Conservation (phyloP, 2,329 filamentous ascomycete genomes). For the Cladophialophora exuberans region DNA sequence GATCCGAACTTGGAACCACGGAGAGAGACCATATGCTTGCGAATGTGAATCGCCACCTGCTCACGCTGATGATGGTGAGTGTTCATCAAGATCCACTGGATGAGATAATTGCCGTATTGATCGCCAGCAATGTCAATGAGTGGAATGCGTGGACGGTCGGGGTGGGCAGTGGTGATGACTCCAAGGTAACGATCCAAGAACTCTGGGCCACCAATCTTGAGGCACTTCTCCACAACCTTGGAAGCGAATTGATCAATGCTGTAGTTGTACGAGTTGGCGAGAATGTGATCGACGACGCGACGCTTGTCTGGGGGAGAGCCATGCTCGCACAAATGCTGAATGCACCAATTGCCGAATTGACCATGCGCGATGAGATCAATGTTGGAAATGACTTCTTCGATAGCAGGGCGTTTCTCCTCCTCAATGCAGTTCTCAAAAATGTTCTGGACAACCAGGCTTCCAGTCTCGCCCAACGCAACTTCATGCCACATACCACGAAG, state of each 20-base stretch:
- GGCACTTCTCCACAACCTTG: conserved; percentile 98
- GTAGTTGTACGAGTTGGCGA: conserved; percentile 90
- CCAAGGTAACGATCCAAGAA: conserved; percentile 92
- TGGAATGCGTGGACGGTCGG: conserved; percentile 91
- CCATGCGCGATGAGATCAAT: conserved; percentile 97
- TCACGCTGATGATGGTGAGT: conserved; percentile 87
- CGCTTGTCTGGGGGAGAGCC: conserved; percentile 88
- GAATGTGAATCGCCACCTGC: conserved; percentile 88
- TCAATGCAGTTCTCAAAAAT: conserved; percentile 99
- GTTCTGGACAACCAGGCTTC: conserved; percentile 96
- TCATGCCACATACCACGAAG: conserved; percentile 98
- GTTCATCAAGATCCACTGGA: conserved; percentile 95
- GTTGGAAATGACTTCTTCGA: conserved; percentile 91
- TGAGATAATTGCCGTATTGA: conserved; percentile 97
- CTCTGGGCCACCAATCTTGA: conserved; percentile 90
- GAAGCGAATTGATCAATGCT: conserved; percentile 99
- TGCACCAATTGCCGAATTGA: conserved; percentile 99
- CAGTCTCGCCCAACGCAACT: conserved; percentile 94
- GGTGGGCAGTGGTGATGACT: conserved; percentile 87
- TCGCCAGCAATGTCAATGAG: conserved; percentile 97
- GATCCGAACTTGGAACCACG: conserved; percentile 98
- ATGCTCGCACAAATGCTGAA: conserved; percentile 98
- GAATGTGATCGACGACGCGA: conserved; percentile 92
- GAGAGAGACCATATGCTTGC: conserved; percentile 99
- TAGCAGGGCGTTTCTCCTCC: conserved; percentile 97